phyloP scores from a whole-genome alignment of 257 asterid species.

The Solanum clarkiae region DNA sequence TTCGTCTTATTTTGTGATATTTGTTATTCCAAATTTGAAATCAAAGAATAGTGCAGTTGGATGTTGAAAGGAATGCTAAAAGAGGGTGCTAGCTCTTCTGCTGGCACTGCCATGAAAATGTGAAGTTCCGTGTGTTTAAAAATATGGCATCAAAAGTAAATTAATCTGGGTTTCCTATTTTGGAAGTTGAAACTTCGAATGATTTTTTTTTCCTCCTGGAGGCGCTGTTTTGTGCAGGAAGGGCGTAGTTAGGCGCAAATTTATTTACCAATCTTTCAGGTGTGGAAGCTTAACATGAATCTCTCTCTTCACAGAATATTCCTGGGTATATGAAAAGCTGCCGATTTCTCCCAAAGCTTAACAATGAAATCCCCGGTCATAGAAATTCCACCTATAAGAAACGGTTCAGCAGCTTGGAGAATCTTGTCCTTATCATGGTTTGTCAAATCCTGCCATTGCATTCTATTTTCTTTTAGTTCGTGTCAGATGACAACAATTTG shows the following conservation, averaged over 20 bases:
- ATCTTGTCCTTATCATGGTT: slow-evolving; percentile 90
- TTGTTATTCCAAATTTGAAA: not conserved
- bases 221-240: not conserved
- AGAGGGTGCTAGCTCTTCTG: not conserved
- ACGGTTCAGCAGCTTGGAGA: slow-evolving; percentile 68
- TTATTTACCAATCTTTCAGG: not conserved
- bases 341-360: slow-evolving; percentile 81
- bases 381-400: slow-evolving; percentile 72
- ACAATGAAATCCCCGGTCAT: slow-evolving; percentile 67
- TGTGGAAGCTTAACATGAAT: not conserved
- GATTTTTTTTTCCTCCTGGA: not conserved
- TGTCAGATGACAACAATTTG: not conserved
- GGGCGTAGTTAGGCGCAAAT: not conserved
- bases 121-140: not conserved
- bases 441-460: not conserved
- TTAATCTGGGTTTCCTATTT: not conserved
- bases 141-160: not conserved
- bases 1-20: not conserved
- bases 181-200: not conserved
- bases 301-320: slow-evolving; percentile 36
- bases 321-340: slow-evolving; percentile 57
- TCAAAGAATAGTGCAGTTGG: not conserved
- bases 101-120: not conserved
- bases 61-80: not conserved
- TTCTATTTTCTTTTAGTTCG: not conserved